A percentile compares a stretch with the other conserved stretches of the same genome.
phyloP scores from a whole-genome alignment of 177 flowering plant genomes.

The Tripterygium wilfordii region DNA sequence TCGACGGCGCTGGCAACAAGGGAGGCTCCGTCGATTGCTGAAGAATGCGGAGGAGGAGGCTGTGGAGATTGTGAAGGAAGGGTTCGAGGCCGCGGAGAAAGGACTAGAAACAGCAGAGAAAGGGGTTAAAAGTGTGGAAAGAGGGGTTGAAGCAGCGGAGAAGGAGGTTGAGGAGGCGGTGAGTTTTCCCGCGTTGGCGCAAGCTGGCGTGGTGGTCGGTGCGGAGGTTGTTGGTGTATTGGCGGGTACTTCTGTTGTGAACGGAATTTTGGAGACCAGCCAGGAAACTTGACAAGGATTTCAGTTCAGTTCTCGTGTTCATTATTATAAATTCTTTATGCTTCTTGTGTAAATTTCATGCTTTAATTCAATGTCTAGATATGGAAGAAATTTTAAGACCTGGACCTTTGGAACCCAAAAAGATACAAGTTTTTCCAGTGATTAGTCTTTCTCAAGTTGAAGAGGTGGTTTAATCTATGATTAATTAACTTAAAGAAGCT shows the following conservation, averaged over 20 bases:
- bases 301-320: too few species aligned
- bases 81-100: constrained; percentile 41
- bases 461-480: too few species aligned
- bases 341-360: too few species aligned
- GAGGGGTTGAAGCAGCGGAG: constrained; percentile 36
- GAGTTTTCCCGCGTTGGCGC: constrained; percentile 50
- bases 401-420: too few species aligned
- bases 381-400: too few species aligned
- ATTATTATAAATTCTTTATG: too few species aligned
- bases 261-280: constrained; percentile 74
- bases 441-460: too few species aligned
- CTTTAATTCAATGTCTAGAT: too few species aligned
- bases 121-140: constrained; percentile 40
- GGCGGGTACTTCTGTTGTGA: constrained; percentile 70
- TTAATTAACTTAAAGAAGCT: too few species aligned
- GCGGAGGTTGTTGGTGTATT: constrained; percentile 72
- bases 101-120: constrained; percentile 43
- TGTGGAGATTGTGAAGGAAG: constrained; percentile 56
- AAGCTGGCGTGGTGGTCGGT: constrained; percentile 75
- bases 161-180: constrained; percentile 29
- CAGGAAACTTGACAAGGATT: too few species aligned
- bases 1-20: constrained; percentile 29
- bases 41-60: constrained; percentile 71
- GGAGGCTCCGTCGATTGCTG: constrained; percentile 33
- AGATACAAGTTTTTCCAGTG: too few species aligned